Base-by-base conservation (phyloP, 2,329 filamentous ascomycete species). In the Aspergillus terreus region DNA sequence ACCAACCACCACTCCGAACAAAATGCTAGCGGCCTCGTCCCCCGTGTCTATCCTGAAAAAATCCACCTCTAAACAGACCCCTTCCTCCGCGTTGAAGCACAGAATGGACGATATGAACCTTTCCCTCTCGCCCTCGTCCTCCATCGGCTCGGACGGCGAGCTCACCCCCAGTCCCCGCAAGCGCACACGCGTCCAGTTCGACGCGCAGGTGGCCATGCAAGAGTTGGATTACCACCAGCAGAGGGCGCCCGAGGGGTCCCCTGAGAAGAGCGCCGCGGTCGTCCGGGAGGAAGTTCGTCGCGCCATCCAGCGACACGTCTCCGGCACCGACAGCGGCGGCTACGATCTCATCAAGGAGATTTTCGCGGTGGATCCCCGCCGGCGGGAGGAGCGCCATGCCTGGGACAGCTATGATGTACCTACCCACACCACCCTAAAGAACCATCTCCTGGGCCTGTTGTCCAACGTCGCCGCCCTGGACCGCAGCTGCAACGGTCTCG, bases 211-310 rank as follows among this genome's bases (percentile, higher is more conserved):
- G 42, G 62, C 69, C 41, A 65, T 68, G 50, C 60, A 59, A 38
- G 50, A 61, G 55, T 46, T 53, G 19, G 46, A 53, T 9, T 50
- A 49, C 44, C 46, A 71, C 35, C 50, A 46, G 50, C 27, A 35
- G 46, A 47, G 72, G 47, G 38, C 51, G 9, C 35, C 35, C 71
- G 74, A 50, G 43, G 46, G 11, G 21, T 50, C 53, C 10, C 71
- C 69, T 51, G 78, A 80, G 56, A 83, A 83, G 70, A 78, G 77
- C 51, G 68, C 75, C 51, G 78, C 81, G 44, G 72, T 85, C 44
- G 76, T 85, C 48, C 78, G 78, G 48, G 82, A 85, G 64, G 82
- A 85, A 64, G 81, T 86, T 19, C 76, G 79, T 56, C 73, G 80
- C 54, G 82, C 79, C 51, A 75, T 83, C 42, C 76, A 81, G 61